Conservation (phyloP, 176 grass and related monocot species). For the Oryza meyeriana region DNA sequence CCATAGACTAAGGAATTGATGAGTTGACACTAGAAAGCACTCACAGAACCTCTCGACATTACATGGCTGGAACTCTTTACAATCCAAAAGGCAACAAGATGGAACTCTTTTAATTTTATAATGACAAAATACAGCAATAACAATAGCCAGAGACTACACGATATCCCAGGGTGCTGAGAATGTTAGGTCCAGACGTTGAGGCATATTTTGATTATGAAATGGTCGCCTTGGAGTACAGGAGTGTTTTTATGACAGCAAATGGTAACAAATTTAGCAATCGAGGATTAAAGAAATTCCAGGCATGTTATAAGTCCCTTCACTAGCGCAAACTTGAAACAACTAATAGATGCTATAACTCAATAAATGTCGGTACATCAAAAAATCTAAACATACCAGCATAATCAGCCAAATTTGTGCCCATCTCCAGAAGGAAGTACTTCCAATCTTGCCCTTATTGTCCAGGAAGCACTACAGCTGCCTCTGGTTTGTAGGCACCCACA, state of each 20-base stretch:
- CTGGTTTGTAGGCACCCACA: background rate
- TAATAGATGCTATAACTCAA: background rate
- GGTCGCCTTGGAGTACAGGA: background rate
- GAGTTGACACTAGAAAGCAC: background rate
- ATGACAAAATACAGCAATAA: background rate
- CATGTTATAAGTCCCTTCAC: background rate
- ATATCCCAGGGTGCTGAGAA: conserved; percentile 44
- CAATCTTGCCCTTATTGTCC: background rate
- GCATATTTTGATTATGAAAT: conserved; percentile 39
- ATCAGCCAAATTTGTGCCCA: background rate
- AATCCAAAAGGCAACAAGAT: conserved; percentile 20
- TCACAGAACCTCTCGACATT: background rate
- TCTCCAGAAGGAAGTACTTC: background rate
- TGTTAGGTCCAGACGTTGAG: conserved; percentile 48
- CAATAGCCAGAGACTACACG: conserved; percentile 12
- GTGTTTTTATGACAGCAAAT: conserved; percentile 30
- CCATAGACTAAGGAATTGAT: background rate
- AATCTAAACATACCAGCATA: background rate
- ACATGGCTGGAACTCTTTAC: background rate
- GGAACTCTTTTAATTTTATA: conserved; percentile 12
- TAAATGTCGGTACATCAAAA: background rate
- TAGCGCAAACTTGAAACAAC: conserved; percentile 9
- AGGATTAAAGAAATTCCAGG: background rate
- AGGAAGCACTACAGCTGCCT: background rate
- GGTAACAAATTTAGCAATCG: background rate